Evolutionary conservation across 257 asterid genomes (phyloP).

Genomic region (Solanum ossicruentum): DNA sequence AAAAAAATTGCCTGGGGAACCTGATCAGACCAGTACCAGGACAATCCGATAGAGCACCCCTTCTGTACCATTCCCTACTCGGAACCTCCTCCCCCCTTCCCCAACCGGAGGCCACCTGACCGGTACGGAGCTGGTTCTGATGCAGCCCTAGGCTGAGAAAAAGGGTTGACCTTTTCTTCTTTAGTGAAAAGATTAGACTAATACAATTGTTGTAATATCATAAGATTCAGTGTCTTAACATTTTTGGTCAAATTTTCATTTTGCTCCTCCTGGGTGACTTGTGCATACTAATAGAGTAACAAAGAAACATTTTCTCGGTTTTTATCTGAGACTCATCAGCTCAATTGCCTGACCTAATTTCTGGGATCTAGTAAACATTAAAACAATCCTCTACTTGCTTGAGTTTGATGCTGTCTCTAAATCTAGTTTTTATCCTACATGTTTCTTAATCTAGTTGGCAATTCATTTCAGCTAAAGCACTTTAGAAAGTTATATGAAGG

Average conservation of each 20-base stretch:
- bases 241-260: not conserved
- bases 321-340: not conserved
- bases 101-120: too few species aligned
- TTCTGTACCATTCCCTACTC: too few species aligned
- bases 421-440: not conserved
- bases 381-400: not conserved
- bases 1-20: too few species aligned
- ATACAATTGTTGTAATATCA: not conserved
- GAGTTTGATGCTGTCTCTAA: not conserved
- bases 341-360: not conserved
- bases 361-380: not conserved
- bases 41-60: too few species aligned
- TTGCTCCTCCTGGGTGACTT: not conserved
- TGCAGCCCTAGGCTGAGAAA: not conserved
- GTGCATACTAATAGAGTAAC: not conserved
- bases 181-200: not conserved
- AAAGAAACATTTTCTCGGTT: not conserved
- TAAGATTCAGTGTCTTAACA: not conserved
- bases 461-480: conserved; percentile 60
- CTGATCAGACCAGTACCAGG: too few species aligned
- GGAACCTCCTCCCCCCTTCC: too few species aligned
- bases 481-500: conserved; percentile 62
- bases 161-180: not conserved
- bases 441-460: not conserved
- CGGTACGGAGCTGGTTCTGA: too few species aligned